Base-by-base conservation (phyloP, 768 basidiomycete species). In the Lactarius sanguifluus region DNA sequence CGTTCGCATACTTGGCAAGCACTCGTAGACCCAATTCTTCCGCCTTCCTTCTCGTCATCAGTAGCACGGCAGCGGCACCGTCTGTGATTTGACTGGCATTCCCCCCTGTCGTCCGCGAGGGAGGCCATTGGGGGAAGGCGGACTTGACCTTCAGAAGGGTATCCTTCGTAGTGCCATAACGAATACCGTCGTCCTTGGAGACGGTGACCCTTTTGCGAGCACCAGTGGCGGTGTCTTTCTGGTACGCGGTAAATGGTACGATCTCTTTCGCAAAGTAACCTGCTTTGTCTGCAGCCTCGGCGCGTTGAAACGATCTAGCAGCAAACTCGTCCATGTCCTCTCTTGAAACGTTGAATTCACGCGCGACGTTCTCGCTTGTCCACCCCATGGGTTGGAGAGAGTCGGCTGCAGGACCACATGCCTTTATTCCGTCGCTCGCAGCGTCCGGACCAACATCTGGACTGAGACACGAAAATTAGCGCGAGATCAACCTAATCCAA, bases 21-120 rank as follows among this genome's bases (percentile, higher is more conserved):
- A 95, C 85, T 23, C 77, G 78, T 67, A 96, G 73, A 7, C 88
- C 87, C 5, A 94, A 80, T 70, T 85, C 85, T 70, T 92, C 87
- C 1, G 94, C 94, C 75, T 89, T 92, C 65, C 80, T 78, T 64
- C 94, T 79, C 2, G 83, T 87, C 94, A 95, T 95, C 68, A 96
- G 73, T 61, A 96, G 71, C 1, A 92, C 84, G 4, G 91, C 88
- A 1, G 94, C 92, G 20, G 89, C 90, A 23, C 92, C 92, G 71
- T 94, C 92, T 7, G 91, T 91, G 52, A 92, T 82, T 74, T 94
- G 92, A 71, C 88, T 89, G 13, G 92, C 92, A 73, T 94, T 94
- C 8, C 92, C 91, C 23, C 91, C 92, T 3, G 92, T 94, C 40
- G 91, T 92, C 18, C 83, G 83, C 0, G 80, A 77, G 3, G 83